These are phyloP conservation scores for Pseudogymnoascus sp. DNA, from an alignment of 2,329 filamentous ascomycete species.

Conservation along the genomic window DNA sequence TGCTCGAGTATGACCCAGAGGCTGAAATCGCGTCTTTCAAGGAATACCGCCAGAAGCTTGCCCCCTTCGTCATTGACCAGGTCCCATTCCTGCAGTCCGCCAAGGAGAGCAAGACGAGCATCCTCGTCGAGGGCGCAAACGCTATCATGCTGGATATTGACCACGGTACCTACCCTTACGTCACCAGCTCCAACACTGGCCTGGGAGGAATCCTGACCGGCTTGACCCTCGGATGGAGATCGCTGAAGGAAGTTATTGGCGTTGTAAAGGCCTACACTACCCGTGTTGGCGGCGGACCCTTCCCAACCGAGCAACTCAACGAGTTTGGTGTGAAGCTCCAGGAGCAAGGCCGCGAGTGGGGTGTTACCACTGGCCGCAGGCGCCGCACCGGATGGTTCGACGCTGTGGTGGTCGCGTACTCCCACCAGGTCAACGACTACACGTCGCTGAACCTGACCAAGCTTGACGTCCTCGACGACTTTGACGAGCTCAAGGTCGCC, in stretches of 20 bases:
- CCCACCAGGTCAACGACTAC: slow-evolving; percentile 28
- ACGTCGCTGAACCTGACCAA: slow-evolving; percentile 53
- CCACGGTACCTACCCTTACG: slow-evolving; percentile 50
- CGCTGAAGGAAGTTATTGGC: slow-evolving; percentile 54
- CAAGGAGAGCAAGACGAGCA: slow-evolving; percentile 49
- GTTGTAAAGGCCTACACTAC: slow-evolving; percentile 65
- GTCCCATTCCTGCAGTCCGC: slow-evolving; percentile 56
- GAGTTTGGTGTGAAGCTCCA: slow-evolving; percentile 41
- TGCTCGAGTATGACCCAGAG: slow-evolving; percentile 59
- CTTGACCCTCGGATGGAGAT: slow-evolving; percentile 38
- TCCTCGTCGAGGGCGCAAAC: slow-evolving; percentile 63
- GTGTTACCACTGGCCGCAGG: slow-evolving; percentile 47
- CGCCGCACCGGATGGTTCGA: slow-evolving; percentile 54
- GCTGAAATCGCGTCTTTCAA: slow-evolving; percentile 59
- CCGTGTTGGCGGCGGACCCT: slow-evolving; percentile 53
- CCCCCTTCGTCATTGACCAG: slow-evolving; percentile 54
- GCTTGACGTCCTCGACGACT: slow-evolving; percentile 65
- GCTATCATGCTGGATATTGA: slow-evolving; percentile 60
- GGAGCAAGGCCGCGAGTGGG: slow-evolving; percentile 38
- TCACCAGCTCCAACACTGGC: slow-evolving; percentile 42
- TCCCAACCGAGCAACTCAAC: slow-evolving; percentile 53
- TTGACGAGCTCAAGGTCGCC: slow-evolving; percentile 67
- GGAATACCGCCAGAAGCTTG: slow-evolving; percentile 49
- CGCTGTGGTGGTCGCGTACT: slow-evolving; percentile 58
- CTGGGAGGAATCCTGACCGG: slow-evolving; percentile 57